Conservation (phyloP, 2,329 filamentous ascomycete genomes). For the Zalaria obscura region DNA sequence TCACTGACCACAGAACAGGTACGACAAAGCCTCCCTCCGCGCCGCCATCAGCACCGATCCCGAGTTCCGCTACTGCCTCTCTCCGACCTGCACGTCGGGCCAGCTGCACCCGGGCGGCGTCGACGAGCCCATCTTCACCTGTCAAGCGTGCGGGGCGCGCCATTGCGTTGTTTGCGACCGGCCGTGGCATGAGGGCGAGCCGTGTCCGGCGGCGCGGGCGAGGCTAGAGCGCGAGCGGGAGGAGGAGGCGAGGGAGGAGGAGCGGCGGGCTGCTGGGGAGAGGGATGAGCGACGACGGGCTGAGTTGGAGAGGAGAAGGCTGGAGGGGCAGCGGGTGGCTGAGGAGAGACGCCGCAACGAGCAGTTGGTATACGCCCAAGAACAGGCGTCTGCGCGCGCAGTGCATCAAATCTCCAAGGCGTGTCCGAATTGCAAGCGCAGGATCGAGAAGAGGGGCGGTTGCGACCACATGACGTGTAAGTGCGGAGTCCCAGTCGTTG, state of each 20-base stretch:
- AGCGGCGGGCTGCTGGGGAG: background rate
- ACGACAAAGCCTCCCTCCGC: constrained; percentile 2
- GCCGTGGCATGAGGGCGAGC: constrained; percentile 17
- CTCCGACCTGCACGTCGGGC: constrained; percentile 8
- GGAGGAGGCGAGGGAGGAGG: constrained; percentile 7
- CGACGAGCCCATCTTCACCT: constrained; percentile 13
- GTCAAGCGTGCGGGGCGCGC: constrained; percentile 13
- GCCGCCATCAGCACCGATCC: constrained; percentile 4
- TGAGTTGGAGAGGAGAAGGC: too few relatives aligned
- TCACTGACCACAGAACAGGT: background rate
- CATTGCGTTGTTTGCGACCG: constrained; percentile 17
- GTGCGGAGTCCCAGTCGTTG: background rate
- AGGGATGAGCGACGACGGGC: too few relatives aligned
- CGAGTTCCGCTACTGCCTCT: constrained; percentile 11
- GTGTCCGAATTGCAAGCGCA: constrained; percentile 15
- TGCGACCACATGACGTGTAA: constrained; percentile 16
- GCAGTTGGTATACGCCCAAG: too few relatives aligned
- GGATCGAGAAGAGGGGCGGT: constrained; percentile 18
- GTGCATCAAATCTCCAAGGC: constrained; percentile 8
- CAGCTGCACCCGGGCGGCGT: constrained; percentile 10
- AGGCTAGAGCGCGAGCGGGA: constrained; percentile 8
- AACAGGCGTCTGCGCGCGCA: too few relatives aligned
- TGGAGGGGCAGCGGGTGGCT: too few relatives aligned
- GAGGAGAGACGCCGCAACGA: too few relatives aligned
- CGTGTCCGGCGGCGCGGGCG: constrained; percentile 11